Base-by-base conservation (phyloP, 768 basidiomycete species). In the Symmetrospora coprosmae region DNA sequence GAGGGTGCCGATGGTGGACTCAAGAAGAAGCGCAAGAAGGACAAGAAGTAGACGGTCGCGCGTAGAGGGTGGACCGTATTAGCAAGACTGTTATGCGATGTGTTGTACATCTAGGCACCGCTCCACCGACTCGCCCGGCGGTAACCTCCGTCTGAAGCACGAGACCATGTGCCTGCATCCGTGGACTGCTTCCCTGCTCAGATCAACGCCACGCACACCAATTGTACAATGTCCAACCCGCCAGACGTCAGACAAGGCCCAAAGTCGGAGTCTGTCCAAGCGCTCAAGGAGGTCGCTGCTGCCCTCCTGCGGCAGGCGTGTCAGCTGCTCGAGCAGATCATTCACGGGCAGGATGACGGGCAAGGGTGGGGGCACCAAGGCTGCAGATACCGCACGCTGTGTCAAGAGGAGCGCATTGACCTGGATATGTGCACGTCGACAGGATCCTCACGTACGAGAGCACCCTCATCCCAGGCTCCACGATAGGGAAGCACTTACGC, bases 1-100 rank as follows among this genome's bases (percentile, higher is more conserved):
- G 47, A 49, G 4, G 38, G 30, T 3, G 48, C 27, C n/a, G 60
- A 52, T 21, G 63, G 51, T 2, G 30, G 27, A n/a, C 43, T 43
- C 28, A 65, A 65, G 61, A 43, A 50, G 60, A 50, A 64, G 50
- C 25, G 59, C 30, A 66, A 64, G 64, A 63, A 63, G 62, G 49
- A 49, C 14, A 50, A 63, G 41, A 63, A 63, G 41, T n/a, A n/a
- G n/a, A n/a, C 9, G 23, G 45, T 11, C 9, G 45, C 16, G 21
- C 13, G 38, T 13, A 39, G 38, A 39, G 38, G n/a, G n/a, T n/a
- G n/a, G n/a, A n/a, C n/a, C n/a, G n/a, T n/a, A n/a, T n/a, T n/a
- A n/a, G n/a, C n/a, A n/a, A n/a, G n/a, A n/a, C n/a, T n/a, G n/a
- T n/a, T n/a, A n/a, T n/a, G n/a, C n/a, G n/a, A n/a, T n/a, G n/a